Evolutionary conservation across 805 yeast genomes (phyloP).

Genomic region (Komagataella phaffii): DNA sequence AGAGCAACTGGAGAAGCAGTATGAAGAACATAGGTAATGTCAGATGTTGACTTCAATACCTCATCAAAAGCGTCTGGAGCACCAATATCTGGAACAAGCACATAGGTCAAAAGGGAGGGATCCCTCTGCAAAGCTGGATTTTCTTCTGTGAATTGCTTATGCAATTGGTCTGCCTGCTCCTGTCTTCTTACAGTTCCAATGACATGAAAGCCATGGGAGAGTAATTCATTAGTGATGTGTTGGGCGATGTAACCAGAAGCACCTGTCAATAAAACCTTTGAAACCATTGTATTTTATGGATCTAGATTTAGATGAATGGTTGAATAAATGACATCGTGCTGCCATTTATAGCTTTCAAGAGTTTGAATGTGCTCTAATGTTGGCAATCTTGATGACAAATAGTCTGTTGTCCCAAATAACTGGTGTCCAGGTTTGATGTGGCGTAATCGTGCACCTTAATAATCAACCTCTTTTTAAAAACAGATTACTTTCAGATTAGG

Average conservation of each 20-base stretch:
- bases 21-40: constrained; percentile 32
- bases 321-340: constrained; percentile 21
- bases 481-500: no score
- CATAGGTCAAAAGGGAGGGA: constrained; percentile 18
- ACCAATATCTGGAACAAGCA: constrained; percentile 19
- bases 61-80: constrained; percentile 31
- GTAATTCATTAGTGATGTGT: constrained; percentile 27
- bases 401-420: constrained; percentile 4
- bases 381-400: constrained; percentile 16
- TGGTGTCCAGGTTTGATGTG: background rate
- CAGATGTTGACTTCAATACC: constrained; percentile 25
- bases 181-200: constrained; percentile 37
- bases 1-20: constrained; percentile 37
- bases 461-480: no score
- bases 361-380: constrained; percentile 15
- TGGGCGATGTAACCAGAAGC: constrained; percentile 42
- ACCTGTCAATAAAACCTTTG: constrained; percentile 41
- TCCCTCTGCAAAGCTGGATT: constrained; percentile 14
- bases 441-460: no score
- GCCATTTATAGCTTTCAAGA: constrained; percentile 25
- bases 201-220: constrained; percentile 27
- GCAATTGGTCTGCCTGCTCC: constrained; percentile 26
- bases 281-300: constrained; percentile 32
- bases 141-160: constrained; percentile 15
- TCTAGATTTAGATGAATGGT: constrained; percentile 23